A percentile compares a stretch with the other conserved stretches of the same genome.
Conservation (phyloP, 1,139 yeast species). For the Scheffersomyces titani region DNA sequence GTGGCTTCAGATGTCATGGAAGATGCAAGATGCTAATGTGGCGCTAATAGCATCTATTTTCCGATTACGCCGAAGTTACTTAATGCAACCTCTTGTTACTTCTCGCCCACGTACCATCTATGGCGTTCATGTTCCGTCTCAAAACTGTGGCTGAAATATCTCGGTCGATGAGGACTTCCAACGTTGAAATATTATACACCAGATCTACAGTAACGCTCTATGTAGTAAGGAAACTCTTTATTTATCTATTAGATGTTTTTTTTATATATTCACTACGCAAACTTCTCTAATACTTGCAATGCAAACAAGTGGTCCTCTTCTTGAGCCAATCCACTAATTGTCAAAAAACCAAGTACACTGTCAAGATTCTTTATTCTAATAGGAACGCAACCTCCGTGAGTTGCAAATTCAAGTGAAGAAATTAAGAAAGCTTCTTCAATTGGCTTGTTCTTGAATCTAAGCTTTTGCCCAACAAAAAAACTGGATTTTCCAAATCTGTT, state of each 20-base stretch:
- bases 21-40: not conserved
- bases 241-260: not conserved
- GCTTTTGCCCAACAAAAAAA: conserved; percentile 54
- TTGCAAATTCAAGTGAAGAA: conserved; percentile 50
- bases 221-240: not conserved
- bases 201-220: not conserved
- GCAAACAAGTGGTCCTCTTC: conserved; percentile 48
- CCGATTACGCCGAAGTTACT: too few relatives aligned
- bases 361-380: conserved; percentile 45
- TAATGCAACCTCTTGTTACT: not conserved
- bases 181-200: not conserved
- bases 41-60: not conserved
- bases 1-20: not conserved
- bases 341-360: conserved; percentile 53
- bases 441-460: conserved; percentile 27
- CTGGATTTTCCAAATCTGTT: conserved; percentile 55
- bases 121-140: not conserved
- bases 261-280: not conserved
- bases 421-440: conserved; percentile 44
- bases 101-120: not conserved
- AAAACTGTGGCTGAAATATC: not conserved
- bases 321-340: conserved; percentile 61
- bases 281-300: conserved; percentile 14
- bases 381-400: conserved; percentile 68
- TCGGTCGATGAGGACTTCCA: not conserved